Evolutionary conservation across 2,329 filamentous ascomycete species (phyloP), one percentile per base, ranked within the genome.

Genomic region (Ceratocystis eucalypticola): DNA sequence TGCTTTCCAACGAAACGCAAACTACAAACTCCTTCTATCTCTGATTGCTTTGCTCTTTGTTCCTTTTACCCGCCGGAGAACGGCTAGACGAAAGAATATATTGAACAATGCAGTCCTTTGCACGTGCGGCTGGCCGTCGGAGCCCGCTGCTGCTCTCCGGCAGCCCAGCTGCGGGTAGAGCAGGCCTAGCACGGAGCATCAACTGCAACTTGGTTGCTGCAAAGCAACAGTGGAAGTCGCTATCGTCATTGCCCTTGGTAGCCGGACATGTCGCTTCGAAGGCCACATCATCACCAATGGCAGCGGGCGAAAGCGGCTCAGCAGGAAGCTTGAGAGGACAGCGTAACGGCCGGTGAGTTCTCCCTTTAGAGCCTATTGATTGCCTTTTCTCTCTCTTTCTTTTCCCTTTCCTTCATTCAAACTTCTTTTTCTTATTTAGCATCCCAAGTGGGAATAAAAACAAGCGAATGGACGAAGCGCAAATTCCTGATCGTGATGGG

Each of bases 281-380:
- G 6, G 5, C 57, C 45, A 22, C 22, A 33, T 37, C 59, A 12
- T 55, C 12, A 50, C 20, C 20, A 50, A 53, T 61, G 15, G 33
- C 20, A 20, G 61, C 22, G 55, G 20, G 20, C 48, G 61, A 28
- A 46, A 64, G 50, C 59, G 61, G 61, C 22, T 46, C 46, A 4
- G 10, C 37, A 41, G n/a, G 28, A 22, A 55, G 22, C 30, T 17
- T 25, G 46, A 37, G 62, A 55, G 22, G 30, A 5, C 62, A 64
- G 50, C 33, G 66, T 8, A 48, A 65, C 25, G 50, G 28, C 7
- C 62, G 66, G 66, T 67, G 33, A 67, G 66, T 67, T 33, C n/a
- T 20, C 8, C 41, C 53, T 37, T 61, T 20, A 41, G 12, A 41
- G 37, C 37, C 37, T 41, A 15, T 41, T 41, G 37, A 15, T 41